Base-by-base conservation (phyloP, 805 yeast species). In the Ogataea polymorpha region DNA sequence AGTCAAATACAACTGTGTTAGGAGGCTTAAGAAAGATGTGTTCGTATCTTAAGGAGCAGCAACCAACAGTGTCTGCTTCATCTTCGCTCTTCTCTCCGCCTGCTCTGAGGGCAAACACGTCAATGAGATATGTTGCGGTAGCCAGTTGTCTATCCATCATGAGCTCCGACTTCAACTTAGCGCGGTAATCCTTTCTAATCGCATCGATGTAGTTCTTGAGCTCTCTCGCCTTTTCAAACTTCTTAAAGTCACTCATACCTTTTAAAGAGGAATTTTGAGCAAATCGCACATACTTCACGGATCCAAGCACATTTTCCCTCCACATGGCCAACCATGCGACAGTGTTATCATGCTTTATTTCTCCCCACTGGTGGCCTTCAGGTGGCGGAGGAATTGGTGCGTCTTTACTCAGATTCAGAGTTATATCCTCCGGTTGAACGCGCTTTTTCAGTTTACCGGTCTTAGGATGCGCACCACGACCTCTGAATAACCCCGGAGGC, bases 11-110 rank as follows among this genome's bases (percentile, higher is more conserved):
- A 12, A 91, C 96, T 5, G 74, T 83, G 51, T 79, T 79, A 7
- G 96, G 96, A 2, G 96, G 96, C 51, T 77, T 77, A 44, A 91
- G 70, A 1, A 90, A 82, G 32, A 91, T 76, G 63, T 90, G 98
- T 61, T 90, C 98, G 57, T 69, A 90, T 55, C 98, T 71, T 51
- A 91, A 73, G 1, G 97, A 90, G 66, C 98, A 91, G 65, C 98
- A 91, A 32, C 98, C 98, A 32, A 91, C 98, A 1, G 98, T 91
- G 61, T 91, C 98, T 2, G 98, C 98, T 60, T 90, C 97, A 52
- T 91, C 98, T 3, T 91, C 98, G 9, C 91, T 84, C 62, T 91
- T 91, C 63, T 91, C 97, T 54, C 97, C 96, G 61, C 97, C 97
- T 1, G 97, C 97, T 82, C 98, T 86, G 50, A 91, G 73, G 0